Evolutionary conservation across 2,329 filamentous ascomycete species (phyloP), one percentile per base, ranked within the genome.

Genomic region (Elsinoe australis): DNA sequence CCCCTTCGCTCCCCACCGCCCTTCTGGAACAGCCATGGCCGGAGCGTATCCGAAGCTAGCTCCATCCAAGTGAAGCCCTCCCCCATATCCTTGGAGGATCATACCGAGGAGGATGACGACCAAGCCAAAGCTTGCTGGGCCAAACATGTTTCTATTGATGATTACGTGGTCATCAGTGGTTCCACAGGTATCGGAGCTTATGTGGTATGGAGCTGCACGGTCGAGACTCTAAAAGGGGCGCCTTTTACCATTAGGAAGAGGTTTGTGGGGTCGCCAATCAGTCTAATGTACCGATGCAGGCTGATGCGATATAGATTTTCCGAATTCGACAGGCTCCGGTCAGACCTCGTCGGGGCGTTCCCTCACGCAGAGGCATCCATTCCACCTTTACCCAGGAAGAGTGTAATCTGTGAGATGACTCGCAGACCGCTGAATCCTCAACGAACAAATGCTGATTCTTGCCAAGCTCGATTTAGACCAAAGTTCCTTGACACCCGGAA

Each of bases 311-410:
- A 18, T 32, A 41, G 89, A 63, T 96, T 95, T 66, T 95, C 89
- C 0, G 90, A 96, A 64, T 96, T 96, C 61, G 87, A 94, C 63
- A 80, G 85, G 49, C 76, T 98, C 52, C 79, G 88, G 47, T 69
- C 74, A 42, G 80, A 80, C 55, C 75, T 98, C 15, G 71, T 87
- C 34, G 72, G 76, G 57, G 86, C 87, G 1, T 96, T 96, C 57
- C 90, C 92, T 3, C 78, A 83, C 56, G 89, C 89, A 17, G 80
- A 80, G 59, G 85, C 78, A 18, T 87, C 88, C n/a, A 80, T 98
- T 61, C 92, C 92, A n/a, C 74, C 79, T 28, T 72, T 98, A 51
- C 92, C 92, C 35, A 87, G 87, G 26, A 98, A 98, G 69, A 94
- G 87, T 62, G 72, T 94, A 45, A 80, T 96, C 47, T 90, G 85